phyloP scores from a whole-genome alignment of 495 filamentous ascomycete genomes.

The Tuber aestivum region DNA sequence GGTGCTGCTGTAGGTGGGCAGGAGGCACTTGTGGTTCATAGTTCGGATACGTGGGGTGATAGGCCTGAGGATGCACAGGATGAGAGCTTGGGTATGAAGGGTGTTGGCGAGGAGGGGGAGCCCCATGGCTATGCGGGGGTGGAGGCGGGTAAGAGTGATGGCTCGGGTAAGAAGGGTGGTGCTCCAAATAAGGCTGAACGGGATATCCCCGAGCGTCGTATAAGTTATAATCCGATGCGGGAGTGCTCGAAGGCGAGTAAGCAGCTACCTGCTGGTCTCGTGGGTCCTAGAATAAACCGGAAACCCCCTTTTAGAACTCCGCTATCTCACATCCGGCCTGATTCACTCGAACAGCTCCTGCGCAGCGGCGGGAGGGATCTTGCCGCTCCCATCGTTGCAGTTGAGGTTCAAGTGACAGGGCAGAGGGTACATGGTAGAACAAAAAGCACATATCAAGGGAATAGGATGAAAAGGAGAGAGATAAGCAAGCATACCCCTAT shows the following conservation, averaged over 20 bases:
- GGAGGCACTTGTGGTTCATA: slow-evolving; percentile 29
- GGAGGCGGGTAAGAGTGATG: slow-evolving; percentile 28
- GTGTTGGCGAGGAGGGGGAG: slow-evolving; percentile 23
- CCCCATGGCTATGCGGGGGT: slow-evolving; percentile 20
- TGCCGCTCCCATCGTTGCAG: neutral
- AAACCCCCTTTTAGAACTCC: slow-evolving; percentile 30
- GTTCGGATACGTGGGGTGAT: slow-evolving; percentile 37
- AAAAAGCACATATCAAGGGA: neutral
- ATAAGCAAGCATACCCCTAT: slow-evolving; percentile 42
- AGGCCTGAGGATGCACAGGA: slow-evolving; percentile 23
- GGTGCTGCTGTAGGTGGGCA: slow-evolving; percentile 28
- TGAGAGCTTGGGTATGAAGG: slow-evolving; percentile 29
- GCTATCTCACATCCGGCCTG: slow-evolving; percentile 11
- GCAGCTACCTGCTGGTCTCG: slow-evolving; percentile 32
- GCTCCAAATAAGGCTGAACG: slow-evolving; percentile 26
- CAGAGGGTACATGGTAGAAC: neutral
- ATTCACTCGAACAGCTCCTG: neutral
- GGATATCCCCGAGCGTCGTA: slow-evolving; percentile 38
- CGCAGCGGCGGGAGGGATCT: neutral
- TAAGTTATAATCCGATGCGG: slow-evolving; percentile 35
- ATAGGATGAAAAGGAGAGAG: slow-evolving; percentile 14
- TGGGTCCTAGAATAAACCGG: slow-evolving; percentile 26
- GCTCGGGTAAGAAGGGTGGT: slow-evolving; percentile 27
- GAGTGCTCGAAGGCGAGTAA: slow-evolving; percentile 31
- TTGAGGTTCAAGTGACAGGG: neutral